Base-by-base conservation (phyloP, 1,284 basidiomycete genomes). In the Takashimella tepidaria region DNA sequence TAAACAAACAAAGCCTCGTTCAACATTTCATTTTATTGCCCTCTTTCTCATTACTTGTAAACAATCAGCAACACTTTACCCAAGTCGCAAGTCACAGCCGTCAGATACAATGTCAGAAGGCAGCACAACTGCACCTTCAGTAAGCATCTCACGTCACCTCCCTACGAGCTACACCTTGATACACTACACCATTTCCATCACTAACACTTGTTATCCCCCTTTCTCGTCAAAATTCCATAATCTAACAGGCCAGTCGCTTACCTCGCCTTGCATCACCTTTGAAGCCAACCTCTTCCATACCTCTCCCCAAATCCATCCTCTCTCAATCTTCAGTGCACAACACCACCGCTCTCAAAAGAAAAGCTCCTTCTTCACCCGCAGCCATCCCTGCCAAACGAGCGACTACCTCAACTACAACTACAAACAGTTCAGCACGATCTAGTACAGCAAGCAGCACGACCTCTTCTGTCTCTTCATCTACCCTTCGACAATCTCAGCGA, bases 341-440 rank as follows among this genome's bases (percentile, higher is more conserved):
- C 45, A 56, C 49, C 21, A 59, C 61, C 52, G 8, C 31, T 8
- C 31, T 37, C 31, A 73, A 73, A 53, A 62, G 71, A 26, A 69
- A 72, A 60, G 13, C 53, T 3, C 66, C 69, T 8, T 59, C 61
- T 0, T 67, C 66, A 0, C 65, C 68, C 4, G 51, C 53, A 1
- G 53, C 60, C 1, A 59, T 60, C 2, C 52, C 59, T 2, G 58
- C 63, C 12, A 70, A 71, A 50, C 59, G 69, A 23, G n/a, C n/a
- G n/a, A n/a, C n/a, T n/a, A n/a, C n/a, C n/a, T n/a, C n/a, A n/a
- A n/a, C n/a, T n/a, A n/a, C n/a, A n/a, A n/a, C n/a, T n/a, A 37
- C 31, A 8, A 16, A 8, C 31, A 16, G 10, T 16, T 16, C 31
- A 8, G 31, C 31, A 37, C 31, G 31, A 8, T 37, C 31, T 8